phyloP scores from a whole-genome alignment of 2,329 filamentous ascomycete species.

The Talaromyces islandicus region DNA sequence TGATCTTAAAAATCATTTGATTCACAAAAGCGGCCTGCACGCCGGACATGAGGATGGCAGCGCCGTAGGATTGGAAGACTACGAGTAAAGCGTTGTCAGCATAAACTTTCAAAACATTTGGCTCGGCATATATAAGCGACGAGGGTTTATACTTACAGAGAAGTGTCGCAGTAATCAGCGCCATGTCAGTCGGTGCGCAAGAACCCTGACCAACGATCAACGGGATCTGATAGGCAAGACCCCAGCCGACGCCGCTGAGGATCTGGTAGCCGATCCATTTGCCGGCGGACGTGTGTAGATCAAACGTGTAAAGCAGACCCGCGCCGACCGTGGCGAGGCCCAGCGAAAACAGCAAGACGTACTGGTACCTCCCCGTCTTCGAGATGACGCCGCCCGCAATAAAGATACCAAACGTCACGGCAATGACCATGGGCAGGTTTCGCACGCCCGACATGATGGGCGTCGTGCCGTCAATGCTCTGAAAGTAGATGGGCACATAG shows the following conservation, averaged over 20 bases:
- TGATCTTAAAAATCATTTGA: neutral
- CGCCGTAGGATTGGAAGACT: neutral
- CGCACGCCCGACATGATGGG: neutral
- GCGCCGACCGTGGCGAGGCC: constrained; percentile 16
- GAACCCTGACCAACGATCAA: neutral
- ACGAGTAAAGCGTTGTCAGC: neutral
- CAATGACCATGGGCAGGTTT: neutral
- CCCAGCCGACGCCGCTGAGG: constrained; percentile 13
- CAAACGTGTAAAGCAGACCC: constrained; percentile 27
- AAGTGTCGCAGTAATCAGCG: neutral
- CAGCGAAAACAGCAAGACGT: neutral
- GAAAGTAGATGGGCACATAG: constrained; percentile 14
- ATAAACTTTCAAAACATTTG: neutral
- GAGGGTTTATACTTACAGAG: neutral
- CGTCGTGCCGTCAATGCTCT: neutral
- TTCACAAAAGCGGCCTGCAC: neutral
- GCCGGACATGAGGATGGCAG: neutral
- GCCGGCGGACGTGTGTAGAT: constrained; percentile 14
- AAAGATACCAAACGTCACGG: neutral
- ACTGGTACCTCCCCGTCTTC: neutral
- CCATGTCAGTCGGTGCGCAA: neutral
- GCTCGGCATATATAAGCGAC: neutral
- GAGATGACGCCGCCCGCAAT: neutral
- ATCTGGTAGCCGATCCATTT: no score
- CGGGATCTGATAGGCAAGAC: neutral